phyloP scores from a whole-genome alignment of 202 grass and related monocot species.

The Digitaria exilis region DNA sequence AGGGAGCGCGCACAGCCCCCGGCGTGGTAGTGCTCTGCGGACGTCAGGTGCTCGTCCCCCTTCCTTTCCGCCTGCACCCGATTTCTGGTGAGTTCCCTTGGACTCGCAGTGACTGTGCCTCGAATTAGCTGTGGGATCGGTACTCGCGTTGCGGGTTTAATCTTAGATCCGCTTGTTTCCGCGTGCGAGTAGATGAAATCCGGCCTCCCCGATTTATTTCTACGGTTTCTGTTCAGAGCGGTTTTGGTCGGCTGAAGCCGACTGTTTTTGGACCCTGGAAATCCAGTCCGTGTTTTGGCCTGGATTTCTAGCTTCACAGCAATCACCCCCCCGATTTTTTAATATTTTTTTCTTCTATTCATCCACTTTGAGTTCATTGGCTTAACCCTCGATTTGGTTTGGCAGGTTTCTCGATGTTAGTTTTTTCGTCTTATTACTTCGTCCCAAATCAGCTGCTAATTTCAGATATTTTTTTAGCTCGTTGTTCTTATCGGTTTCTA shows the following conservation, averaged over 20 bases:
- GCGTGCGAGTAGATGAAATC: not conserved
- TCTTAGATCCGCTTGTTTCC: not conserved
- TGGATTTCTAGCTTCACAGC: not conserved
- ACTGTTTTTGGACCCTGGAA: not conserved
- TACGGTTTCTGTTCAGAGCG: not conserved
- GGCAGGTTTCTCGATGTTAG: not conserved
- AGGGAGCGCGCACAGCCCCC: not conserved
- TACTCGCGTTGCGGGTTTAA: not conserved
- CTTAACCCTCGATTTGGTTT: slow-evolving; percentile 1
- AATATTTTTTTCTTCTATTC: not conserved
- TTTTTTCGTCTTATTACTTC: not conserved
- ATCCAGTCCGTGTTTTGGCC: not conserved
- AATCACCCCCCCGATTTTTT: not conserved
- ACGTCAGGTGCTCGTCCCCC: slow-evolving; percentile 7
- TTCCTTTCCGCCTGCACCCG: not conserved
- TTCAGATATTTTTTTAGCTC: not conserved
- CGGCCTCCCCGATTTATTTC: not conserved
- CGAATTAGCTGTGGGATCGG: not conserved
- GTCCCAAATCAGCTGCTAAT: not conserved
- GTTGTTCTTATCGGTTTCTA: not conserved
- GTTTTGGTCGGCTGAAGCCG: not conserved
- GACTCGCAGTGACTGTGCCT: slow-evolving; percentile 24
- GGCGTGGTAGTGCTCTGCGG: not conserved
- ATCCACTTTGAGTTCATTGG: not conserved
- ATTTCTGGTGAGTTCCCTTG: slow-evolving; percentile 51